Evolutionary conservation across 2,329 filamentous ascomycete genomes (phyloP), one percentile per base, ranked within the genome.

Genomic region (Monilinia fructigena): DNA sequence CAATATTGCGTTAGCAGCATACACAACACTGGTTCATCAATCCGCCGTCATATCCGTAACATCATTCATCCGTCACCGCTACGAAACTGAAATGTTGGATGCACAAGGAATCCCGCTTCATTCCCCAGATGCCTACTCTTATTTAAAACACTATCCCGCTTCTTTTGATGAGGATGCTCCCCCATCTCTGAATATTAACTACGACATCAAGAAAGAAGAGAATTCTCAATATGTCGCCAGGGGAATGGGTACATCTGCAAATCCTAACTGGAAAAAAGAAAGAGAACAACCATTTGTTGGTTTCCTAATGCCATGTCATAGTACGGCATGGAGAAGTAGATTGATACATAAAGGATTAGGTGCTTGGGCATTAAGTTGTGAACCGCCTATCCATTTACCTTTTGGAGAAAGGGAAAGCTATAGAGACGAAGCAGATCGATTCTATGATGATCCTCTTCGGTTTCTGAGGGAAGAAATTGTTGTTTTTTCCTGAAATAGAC

Each of bases 221-320:
- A 60, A 60, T 18, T 60, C 56, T 14, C 56, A 60, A 60, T 60
- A 60, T 48, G 56, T 42, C 3, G 20, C 28, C 18, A 20, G 42
- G 3, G n/a, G 18, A 5, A 48, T 60, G 56, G 56, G 56, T 1
- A 48, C 26, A 18, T 60, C 56, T 1, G 28, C 28, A 45, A 47
- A 69, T 48, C 65, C 74, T 3, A 16, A 45, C 26, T 42, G 48
- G 48, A 31, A 68, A 67, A 38, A 35, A 47, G 20, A 67, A 4
- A 18, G 38, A 55, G n/a, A 47, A 20, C 69, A 72, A 54, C 81
- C 87, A 14, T 89, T 88, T 72, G 86, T 89, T 45, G 89, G 90
- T 26, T 97, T 98, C 79, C 83, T 99, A 31, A 96, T 93, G 84
- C 95, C 95, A 12, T 99, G 95, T 79, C 95, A 99, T 81, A 91